Base-by-base conservation (phyloP, 2,329 filamentous ascomycete genomes). In the Penicillium thymicola region DNA sequence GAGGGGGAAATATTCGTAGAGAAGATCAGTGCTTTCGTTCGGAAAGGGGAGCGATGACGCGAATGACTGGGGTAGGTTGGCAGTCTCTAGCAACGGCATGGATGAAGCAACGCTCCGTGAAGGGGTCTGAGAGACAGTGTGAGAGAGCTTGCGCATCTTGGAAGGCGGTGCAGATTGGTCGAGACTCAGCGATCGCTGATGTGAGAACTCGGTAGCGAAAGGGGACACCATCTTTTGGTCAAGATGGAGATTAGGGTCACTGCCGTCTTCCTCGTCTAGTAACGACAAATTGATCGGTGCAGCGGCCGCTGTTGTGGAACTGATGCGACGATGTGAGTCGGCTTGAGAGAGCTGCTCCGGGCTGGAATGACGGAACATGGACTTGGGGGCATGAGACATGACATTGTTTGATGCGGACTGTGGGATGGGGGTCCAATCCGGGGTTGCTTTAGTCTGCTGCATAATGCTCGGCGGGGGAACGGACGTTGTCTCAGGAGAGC, bases 1-100 rank as follows among this genome's bases (percentile, higher is more conserved):
- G 16, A 97, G 80, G 0, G 92, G 92, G 62, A 97, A 97, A 70
- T 97, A 97, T 75, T 97, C 92, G 70, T 97, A 97, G 18, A 97
- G 78, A 62, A 92, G 78, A 73, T 97, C 92, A 0, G 87, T 87
- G 65, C 88, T 88, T 65, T 96, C 91, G 37, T 70, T 73, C n/a
- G 72, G 67, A 49, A 73, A 74, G 5, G 74, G 68, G 21, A 77
- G 66, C 21, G 62, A 86, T 76, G 34, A 89, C 81, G 69, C 88
- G 87, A 70, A 84, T 82, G 69, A 64, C 49, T 73, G 71, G 28
- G 70, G 71, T 42, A 74, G 50, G 49, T 69, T 70, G 16, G 70
- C 65, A 37, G 63, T 66, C 44, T 67, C 66, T n/a, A 74, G 40
- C 13, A 73, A 46, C 7, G 72, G 70, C n/a, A 74, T 56, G 18